phyloP scores from a whole-genome alignment of 257 asterid genomes.

The Cordia subcordata region DNA sequence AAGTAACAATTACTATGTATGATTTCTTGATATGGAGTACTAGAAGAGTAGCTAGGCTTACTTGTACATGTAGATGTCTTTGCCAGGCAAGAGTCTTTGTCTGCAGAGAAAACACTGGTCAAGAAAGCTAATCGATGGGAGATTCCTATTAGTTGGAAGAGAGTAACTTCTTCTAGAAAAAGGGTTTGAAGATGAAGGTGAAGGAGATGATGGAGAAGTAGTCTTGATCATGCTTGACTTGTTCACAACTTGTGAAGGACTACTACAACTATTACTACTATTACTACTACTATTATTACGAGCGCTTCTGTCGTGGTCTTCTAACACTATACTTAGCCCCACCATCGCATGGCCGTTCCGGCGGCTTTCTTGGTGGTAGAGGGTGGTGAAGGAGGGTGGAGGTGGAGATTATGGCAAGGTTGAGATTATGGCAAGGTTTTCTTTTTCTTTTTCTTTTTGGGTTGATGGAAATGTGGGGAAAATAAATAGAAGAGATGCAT shows the following conservation, averaged over 20 bases:
- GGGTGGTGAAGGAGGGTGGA: slow-evolving; percentile 12
- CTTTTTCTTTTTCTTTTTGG: not conserved
- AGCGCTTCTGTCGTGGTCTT: slow-evolving; percentile 29
- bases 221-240: slow-evolving; percentile 62
- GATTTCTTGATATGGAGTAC: no score
- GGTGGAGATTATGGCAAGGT: not conserved
- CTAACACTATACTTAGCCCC: slow-evolving; percentile 84
- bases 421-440: no score
- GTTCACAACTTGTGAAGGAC: slow-evolving; percentile 45
- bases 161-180: slow-evolving; percentile 15
- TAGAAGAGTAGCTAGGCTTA: slow-evolving; percentile 21
- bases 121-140: slow-evolving; percentile 40
- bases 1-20: no score
- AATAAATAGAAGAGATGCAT: slow-evolving; percentile 15
- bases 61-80: slow-evolving; percentile 98
- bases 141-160: not conserved
- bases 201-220: slow-evolving; percentile 22
- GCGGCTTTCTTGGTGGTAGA: slow-evolving; percentile 4
- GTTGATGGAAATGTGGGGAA: slow-evolving; percentile 5
- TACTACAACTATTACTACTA: not conserved
- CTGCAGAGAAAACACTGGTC: slow-evolving; percentile 72
- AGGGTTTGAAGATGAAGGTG: slow-evolving; percentile 20
- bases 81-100: slow-evolving; percentile 59
- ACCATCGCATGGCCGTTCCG: slow-evolving; percentile 55
- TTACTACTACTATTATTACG: slow-evolving; percentile 7